Base-by-base conservation (phyloP, 2,329 filamentous ascomycete species). In the Talaromyces sp. region DNA sequence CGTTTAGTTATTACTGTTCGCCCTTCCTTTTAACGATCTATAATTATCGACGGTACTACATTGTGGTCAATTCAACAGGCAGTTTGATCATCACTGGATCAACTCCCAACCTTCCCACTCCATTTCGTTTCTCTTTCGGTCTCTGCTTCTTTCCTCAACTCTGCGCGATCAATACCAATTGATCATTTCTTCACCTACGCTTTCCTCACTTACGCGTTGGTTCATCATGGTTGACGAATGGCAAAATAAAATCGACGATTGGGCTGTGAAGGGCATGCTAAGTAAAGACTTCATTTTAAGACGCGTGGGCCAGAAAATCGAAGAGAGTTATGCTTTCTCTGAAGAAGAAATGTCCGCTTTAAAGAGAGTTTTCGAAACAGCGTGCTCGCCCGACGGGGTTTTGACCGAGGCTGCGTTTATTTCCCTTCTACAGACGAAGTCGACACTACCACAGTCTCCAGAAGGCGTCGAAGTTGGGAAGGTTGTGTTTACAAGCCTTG, bases 361-460 rank as follows among this genome's bases (percentile, higher is more conserved):
- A 11, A 9, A 21, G 26, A 21, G 41, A 0, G 11, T 35, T 29
- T 57, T 50, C 26, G 17, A 50, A 50, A 32, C 55, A 8, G 21
- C 26, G 48, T 50, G 55, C 55, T 21, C 19, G 29, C 11, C 29
- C 10, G 55, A 50, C 4, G 55, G 55, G 2, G n/a, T 57, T 32
- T 7, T 57, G 24, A 50, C 41, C n/a, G 48, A 58, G 21, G 17
- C 29, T 54, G 48, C 56, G 17, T 53, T 58, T 19, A 46, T 58
- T 32, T 21, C 46, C 31, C 24, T 58, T 43, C 21, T 58, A 26
- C 19, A 52, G 31, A 58, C 19, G 4, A 50, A 57, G 12, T 12
- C 48, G 8, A 19, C 29, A 11, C 24, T 54, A 14, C 56, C 32
- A 41, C 46, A 9, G 17, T 58, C 56, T 52, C n/a, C 21, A 58